Evolutionary conservation across 192 early-diverging fungal genomes (phyloP), one percentile per base, ranked within the genome.

Genomic region (Mortierella alpina): DNA sequence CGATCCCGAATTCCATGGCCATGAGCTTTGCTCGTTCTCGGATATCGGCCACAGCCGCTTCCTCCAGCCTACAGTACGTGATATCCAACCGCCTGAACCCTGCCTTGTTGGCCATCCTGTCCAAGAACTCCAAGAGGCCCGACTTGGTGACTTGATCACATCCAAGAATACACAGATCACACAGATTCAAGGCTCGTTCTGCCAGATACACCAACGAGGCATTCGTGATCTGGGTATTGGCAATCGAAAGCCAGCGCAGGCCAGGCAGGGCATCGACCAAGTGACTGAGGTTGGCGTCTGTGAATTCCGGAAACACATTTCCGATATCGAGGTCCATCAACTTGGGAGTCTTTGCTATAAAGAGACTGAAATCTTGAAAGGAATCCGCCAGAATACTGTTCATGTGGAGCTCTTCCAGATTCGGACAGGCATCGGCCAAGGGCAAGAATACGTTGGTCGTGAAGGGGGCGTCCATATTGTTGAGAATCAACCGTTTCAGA

Each of bases 381-480:
- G 77, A 63, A 15, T 80, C 77, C 17, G 77, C 77, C 40, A 80
- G 42, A 7, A 80, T 72, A 31, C 77, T 80, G 46, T 80, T 80
- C 77, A 80, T 80, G 60, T 80, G 77, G 1, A 80, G 55, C 51
- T 72, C 77, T 12, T 72, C 59, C 11, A 80, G 17, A 3, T 68
- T 54, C 8, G 70, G 77, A 45, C 77, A 80, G 13, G 70, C 77
- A 7, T 72, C 70, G 0, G 77, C 70, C 47, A 80, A 23, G 7
- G 77, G 65, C 1, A 80, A 8, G 42, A 80, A 80, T 1, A 50
- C 8, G 22, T 72, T 67, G 51, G 60, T 57, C 0, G 69, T 72
- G 22, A 72, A 80, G 17, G 77, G 77, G 12, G 77, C 53, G 51
- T 80, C 70, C 8, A 80, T 72, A 55, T 80, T 80, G 66, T 80